Base-by-base conservation (phyloP, 305 asterid species). In the Fraxinus velutina region DNA sequence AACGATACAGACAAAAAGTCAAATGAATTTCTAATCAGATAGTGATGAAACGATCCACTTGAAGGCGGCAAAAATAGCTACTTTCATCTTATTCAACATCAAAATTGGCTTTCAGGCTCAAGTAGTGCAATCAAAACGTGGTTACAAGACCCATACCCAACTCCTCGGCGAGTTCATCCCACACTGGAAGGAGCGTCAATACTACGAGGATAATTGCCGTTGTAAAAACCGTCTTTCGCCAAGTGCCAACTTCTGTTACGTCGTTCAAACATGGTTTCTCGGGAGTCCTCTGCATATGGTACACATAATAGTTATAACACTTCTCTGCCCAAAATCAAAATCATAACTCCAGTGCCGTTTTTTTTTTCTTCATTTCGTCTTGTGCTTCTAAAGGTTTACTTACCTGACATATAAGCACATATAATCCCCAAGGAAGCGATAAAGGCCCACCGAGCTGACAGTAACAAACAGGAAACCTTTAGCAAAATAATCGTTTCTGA, bases 111-210 rank as follows among this genome's bases (percentile, higher is more conserved):
- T 78, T 77, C 5, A 42, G 44, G 78, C 52, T 44, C 81, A 76
- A 80, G 76, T 37, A 64, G 55, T 36, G 73, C 79, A 42, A 79
- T 90, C 89, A 92, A 37, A 93, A 90, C 21, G 92, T 83, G 80
- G 93, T 86, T 13, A 91, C 92, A 33, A 94, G 93, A 47, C 98
- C 97, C 72, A 94, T 91, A 73, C 98, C 98, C 39, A 96, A 81
- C 88, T 96, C 98, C 84, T 96, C 99, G 5, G 98, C 99, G 0
- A 96, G 93, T 85, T 96, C 99, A 75, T 94, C 98, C 99, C 98
- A 94, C 78, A 96, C 95, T 0, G 99, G 99, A 37, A 96, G 98
- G 78, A 96, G 98, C n/a, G 90, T 91, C 94, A 92, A 78, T 55
- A 88, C 92, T 30, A 93, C 97, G n/a, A 94, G 94, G 75, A 92